Base-by-base conservation (phyloP, 306 rosid species). In the Carpinus fangiana region DNA sequence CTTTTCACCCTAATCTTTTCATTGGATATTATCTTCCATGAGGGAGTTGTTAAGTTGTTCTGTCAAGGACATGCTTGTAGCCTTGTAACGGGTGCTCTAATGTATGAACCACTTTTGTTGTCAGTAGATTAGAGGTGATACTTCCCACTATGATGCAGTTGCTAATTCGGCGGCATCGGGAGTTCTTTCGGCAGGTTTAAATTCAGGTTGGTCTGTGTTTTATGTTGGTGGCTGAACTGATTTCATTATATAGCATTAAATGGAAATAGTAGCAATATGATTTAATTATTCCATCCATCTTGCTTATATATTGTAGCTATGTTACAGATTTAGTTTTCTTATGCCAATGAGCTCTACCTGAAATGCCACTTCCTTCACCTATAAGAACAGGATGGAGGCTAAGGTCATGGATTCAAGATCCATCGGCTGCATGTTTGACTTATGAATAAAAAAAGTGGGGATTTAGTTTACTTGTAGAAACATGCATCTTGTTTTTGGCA, bases 121-220 rank as follows among this genome's bases (percentile, higher is more conserved):
- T 72, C 72, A 38, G 64, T 84, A 95, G 98, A 76, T 93, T 76
- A 88, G 93, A 82, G 99, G 99, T 51, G 99, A 95, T 82, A 95
- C 99, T 79, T 76, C 96, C 56, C 99, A 95, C 76, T 95, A 95
- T 83, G 98, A 93, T 45, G 96, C 94, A 53, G 98, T 95, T 73
- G 97, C 92, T 76, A 95, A 93, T 81, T 89, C 98, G 67, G 86
- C 95, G 43, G 94, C 99, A 72, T 93, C 98, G 34, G 99, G 99
- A 82, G 96, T 93, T 60, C 99, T 93, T 83, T 93, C 97, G 48
- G 99, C 99, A 16, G 86, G 96, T 62, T 83, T 91, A 73, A 75
- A 83, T 34, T 91, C 97, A 85, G 98, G 98, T 95, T 78, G 62
- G 80, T 72, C 60, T 78, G 65, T 72, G 34, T 48, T 56, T 73